phyloP scores from a whole-genome alignment of 148 eudicot genomes.

The Cornus controversa region DNA sequence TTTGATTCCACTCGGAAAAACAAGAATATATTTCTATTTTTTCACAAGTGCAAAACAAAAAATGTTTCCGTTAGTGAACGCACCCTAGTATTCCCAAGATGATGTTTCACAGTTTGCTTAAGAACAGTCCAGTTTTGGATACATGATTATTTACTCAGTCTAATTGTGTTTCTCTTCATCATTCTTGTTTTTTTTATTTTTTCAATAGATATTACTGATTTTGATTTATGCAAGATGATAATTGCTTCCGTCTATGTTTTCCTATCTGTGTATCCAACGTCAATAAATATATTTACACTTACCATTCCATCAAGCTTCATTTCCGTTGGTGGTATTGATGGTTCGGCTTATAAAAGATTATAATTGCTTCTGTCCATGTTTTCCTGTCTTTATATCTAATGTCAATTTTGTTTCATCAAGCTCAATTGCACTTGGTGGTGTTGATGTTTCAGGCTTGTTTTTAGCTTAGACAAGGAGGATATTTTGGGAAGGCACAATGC shows the following conservation, averaged over 20 bases:
- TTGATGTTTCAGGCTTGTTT: conserved; percentile 65
- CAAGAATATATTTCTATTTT: no score
- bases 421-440: neutral
- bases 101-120: neutral
- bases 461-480: conserved; percentile 79
- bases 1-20: no score
- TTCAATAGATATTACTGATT: neutral
- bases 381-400: no score
- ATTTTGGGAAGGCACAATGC: conserved; percentile 84
- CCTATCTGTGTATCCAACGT: neutral
- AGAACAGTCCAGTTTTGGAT: neutral
- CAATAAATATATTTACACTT: no score
- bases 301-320: no score
- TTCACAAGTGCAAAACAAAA: no score
- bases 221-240: neutral
- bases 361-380: no score
- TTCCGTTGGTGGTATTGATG: no score
- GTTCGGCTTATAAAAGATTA: no score
- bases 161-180: neutral
- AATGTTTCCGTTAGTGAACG: no score
- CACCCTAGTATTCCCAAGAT: neutral
- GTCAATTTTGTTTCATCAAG: neutral
- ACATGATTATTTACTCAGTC: neutral
- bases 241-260: neutral
- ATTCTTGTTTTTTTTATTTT: no score